Base-by-base conservation (phyloP, 164 flowering plant genomes). In the Malania oleifera region DNA sequence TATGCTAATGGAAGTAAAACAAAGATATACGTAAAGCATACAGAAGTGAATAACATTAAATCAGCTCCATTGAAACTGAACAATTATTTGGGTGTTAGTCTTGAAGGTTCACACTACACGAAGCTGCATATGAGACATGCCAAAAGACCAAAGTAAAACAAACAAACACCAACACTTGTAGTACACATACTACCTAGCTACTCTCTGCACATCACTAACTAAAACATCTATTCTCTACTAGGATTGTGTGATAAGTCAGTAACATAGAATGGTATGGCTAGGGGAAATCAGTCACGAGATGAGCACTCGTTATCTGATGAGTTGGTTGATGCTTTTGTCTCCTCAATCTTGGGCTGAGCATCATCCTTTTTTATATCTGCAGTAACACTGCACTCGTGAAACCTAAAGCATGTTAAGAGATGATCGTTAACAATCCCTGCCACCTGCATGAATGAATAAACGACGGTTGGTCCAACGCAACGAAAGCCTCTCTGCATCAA, bases 381-480 rank as follows among this genome's bases (percentile, higher is more conserved):
- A n/a, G n/a, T n/a, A n/a, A n/a, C n/a, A 40, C 56, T 66, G 73
- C 93, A 87, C 37, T 78, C 83, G 10, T 70, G 60, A 73, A 75
- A 80, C 70, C 98, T 83, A 82, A 82, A 91, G 77, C 95, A 88
- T 34, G 79, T 63, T 39, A 65, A 7, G 29, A 91, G 87, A 73
- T 91, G 98, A 59, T 85, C 91, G 20, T 88, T 91, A 23, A 81
- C 88, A 15, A 91, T 66, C 5, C 98, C 96, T 0, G 91, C 77
- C 0, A 73, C 95, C 63, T 91, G 95, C 95, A 91, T 84, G 79
- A 91, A 86, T 18, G 96, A 81, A 56, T 91, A 91, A 4, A 91
- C 67, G 11, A 86, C 81, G 1, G 90, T 81, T 0, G 88, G 91
- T 0, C 98, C 96, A 0, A 88, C 98, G 45, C 85, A 86, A 13